Evolutionary conservation across 805 yeast species (phyloP), one percentile per base, ranked within the genome.

Genomic region (Yueomyces sinensis): DNA sequence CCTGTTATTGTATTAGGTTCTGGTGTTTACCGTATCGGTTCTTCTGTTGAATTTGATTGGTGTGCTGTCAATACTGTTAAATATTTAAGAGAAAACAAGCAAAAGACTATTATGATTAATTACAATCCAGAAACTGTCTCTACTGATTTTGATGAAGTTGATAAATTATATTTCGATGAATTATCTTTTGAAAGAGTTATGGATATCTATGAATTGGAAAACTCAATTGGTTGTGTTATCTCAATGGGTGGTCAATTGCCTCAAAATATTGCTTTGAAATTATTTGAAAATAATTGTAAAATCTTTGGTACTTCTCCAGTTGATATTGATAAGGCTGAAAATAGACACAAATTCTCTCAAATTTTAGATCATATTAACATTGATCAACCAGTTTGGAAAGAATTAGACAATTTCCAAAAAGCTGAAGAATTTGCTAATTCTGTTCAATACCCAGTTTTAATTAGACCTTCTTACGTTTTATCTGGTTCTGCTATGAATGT

Each of bases 401-500:
- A 91, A 66, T 72, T 89, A 49, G 76, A 93, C 25, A 80, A 94
- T 29, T 62, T 87, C 32, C 77, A 64, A 29, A 95, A 80, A 41
- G 98, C 98, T 39, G 80, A 78, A 56, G 61, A 55, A 15, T 89
- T 89, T 60, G 96, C 97, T 33, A 66, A 73, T 36, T 68, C 72
- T 45, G 97, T 89, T 36, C 83, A 87, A 17, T 89, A 76, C 72
- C 98, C 98, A 33, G 98, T 89, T 9, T 72, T 89, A 47, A 95
- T 89, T 40, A 83, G 98, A 65, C 98, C 98, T 34, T 87, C 97
- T 1, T 89, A 89, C 54, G 98, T 89, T 32, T 70, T 89, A 44
- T 82, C 95, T 37, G 98, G 98, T 65, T 97, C 98, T 41, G 97
- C 98, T 40, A 91, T 89, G 98, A 79, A 91, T 41, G 95, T 86